phyloP scores from a whole-genome alignment of 768 basidiomycete species.

The Cystobasidium tubakii region DNA sequence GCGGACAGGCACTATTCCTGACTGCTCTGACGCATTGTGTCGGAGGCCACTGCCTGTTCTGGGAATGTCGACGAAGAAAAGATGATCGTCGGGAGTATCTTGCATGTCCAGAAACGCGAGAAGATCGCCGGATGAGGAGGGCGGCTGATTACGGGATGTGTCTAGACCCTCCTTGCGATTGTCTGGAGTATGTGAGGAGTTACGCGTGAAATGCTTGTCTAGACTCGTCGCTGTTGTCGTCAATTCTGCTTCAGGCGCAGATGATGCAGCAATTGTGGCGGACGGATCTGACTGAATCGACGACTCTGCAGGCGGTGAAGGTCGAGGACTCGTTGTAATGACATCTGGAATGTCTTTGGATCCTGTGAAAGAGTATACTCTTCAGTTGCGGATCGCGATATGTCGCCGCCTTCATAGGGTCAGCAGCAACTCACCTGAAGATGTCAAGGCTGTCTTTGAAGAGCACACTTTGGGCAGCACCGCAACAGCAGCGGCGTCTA shows the following conservation, averaged over 20 bases:
- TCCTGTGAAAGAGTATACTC: not conserved
- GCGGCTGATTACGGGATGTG: no score
- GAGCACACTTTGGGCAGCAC: not conserved
- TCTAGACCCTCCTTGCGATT: no score
- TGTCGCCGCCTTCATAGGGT: not conserved
- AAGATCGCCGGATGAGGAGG: no score
- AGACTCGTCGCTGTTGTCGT: no score
- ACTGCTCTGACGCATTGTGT: no score
- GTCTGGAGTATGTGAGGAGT: no score
- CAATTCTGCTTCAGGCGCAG: no score
- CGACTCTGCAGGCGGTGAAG: not conserved
- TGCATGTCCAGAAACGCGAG: not conserved
- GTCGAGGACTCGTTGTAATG: no score
- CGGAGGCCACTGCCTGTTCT: not conserved
- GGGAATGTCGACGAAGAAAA: not conserved
- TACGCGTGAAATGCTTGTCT: no score
- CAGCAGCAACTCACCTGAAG: not conserved
- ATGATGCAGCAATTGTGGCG: no score
- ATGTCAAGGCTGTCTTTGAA: not conserved
- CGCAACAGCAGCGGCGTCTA: not conserved
- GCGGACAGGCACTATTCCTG: no score
- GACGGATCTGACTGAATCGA: not conserved
- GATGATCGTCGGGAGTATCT: not conserved
- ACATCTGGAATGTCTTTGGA: not conserved
- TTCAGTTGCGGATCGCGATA: not conserved